Percentiles rank a stretch among this genome's conserved stretches.
Conservation (phyloP, 371 early-diverging fungal genomes). For the Mucor plumbeus region DNA sequence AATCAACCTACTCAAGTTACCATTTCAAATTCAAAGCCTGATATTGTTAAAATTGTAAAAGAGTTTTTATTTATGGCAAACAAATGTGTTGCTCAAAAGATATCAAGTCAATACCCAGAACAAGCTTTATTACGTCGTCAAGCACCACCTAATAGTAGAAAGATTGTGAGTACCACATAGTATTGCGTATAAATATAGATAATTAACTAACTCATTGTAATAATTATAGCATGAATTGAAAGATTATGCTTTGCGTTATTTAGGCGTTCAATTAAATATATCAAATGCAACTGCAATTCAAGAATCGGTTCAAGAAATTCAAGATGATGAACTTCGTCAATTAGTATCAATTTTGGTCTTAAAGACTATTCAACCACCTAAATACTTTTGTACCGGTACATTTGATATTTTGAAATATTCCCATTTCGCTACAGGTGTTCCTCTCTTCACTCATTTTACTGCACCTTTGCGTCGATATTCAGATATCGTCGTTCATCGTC, state of each 20-base stretch:
- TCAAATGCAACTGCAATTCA: slow-evolving; percentile 63
- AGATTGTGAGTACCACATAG: slow-evolving; percentile 47
- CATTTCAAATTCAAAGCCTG: slow-evolving; percentile 81
- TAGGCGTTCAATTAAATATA: slow-evolving; percentile 58
- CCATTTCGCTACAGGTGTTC: slow-evolving; percentile 81
- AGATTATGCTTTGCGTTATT: slow-evolving; percentile 50
- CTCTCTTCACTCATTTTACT: slow-evolving; percentile 89
- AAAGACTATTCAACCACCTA: slow-evolving; percentile 82
- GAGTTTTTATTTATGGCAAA: slow-evolving; percentile 97
- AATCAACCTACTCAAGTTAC: slow-evolving; percentile 63
- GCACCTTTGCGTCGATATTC: slow-evolving; percentile 95
- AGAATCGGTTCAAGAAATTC: slow-evolving; percentile 68
- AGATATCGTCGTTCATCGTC: slow-evolving; percentile 95
- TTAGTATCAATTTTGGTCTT: slow-evolving; percentile 69
- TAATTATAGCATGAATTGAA: slow-evolving; percentile 37
- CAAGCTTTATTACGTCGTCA: slow-evolving; percentile 87
- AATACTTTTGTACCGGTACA: slow-evolving; percentile 87
- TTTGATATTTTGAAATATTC: slow-evolving; percentile 64
- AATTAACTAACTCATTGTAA: neutral
- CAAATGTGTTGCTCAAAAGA: slow-evolving; percentile 86
- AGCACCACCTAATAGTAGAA: slow-evolving; percentile 64
- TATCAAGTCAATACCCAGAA: slow-evolving; percentile 82
- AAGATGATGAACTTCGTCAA: slow-evolving; percentile 50
- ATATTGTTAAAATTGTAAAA: slow-evolving; percentile 85
- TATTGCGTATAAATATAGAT: too few species aligned